Percentiles rank a stretch among this genome's conserved stretches.
Conservation (phyloP, 768 basidiomycete genomes). For the Coprinopsis sp. region DNA sequence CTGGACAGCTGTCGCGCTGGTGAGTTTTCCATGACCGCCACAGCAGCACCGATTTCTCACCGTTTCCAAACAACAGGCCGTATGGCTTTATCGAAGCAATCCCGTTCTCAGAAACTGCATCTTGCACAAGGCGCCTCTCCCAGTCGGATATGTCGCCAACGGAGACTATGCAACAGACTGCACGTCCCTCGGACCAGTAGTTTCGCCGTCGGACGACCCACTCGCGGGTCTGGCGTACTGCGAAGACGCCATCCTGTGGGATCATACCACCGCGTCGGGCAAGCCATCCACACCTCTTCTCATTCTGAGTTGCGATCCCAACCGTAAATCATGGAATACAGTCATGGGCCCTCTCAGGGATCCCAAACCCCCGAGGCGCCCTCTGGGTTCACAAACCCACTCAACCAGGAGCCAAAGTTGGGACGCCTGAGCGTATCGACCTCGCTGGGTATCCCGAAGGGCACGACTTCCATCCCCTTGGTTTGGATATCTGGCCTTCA, state of each 20-base stretch:
- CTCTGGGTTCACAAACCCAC: slow-evolving; percentile 50
- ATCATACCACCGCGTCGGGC: slow-evolving; percentile 33
- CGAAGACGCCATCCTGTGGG: slow-evolving; percentile 68
- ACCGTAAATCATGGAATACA: slow-evolving; percentile 65
- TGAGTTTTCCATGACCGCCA: neutral
- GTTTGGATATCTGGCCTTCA: slow-evolving; percentile 55
- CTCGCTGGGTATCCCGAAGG: slow-evolving; percentile 48
- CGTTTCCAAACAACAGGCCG: slow-evolving; percentile 27
- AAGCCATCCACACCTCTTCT: slow-evolving; percentile 41
- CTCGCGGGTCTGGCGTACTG: slow-evolving; percentile 45
- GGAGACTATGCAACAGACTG: slow-evolving; percentile 49
- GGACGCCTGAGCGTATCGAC: slow-evolving; percentile 28
- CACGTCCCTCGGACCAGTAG: slow-evolving; percentile 24
- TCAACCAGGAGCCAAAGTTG: slow-evolving; percentile 4
- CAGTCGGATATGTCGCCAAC: slow-evolving; percentile 45
- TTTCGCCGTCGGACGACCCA: slow-evolving; percentile 23
- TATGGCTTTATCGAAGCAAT: slow-evolving; percentile 42
- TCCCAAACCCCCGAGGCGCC: slow-evolving; percentile 52
- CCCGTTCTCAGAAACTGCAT: slow-evolving; percentile 37
- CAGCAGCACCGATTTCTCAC: neutral
- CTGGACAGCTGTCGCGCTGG: neutral
- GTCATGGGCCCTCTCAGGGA: slow-evolving; percentile 67
- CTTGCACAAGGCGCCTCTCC: slow-evolving; percentile 38
- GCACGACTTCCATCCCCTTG: slow-evolving; percentile 72
- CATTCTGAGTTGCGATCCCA: slow-evolving; percentile 49